These are phyloP conservation scores for Penicillium fuscoglaucum DNA, from an alignment of 2,329 filamentous ascomycete genomes.

Conservation along the genomic window DNA sequence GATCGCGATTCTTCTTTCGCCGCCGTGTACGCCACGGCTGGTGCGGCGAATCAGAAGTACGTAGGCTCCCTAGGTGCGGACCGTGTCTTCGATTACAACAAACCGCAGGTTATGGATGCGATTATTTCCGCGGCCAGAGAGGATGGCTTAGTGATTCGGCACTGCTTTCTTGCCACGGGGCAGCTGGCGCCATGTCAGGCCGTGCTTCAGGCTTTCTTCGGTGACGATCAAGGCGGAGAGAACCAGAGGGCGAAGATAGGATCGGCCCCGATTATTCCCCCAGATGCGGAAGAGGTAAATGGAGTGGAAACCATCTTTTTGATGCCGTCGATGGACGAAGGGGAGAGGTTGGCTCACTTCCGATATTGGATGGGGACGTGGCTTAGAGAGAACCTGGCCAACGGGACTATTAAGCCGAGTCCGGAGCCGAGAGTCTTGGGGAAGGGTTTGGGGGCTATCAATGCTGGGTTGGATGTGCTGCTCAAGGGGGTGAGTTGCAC, in stretches of 20 bases:
- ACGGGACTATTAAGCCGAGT: slow-evolving; percentile 40
- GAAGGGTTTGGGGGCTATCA: slow-evolving; percentile 40
- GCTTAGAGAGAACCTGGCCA: slow-evolving; percentile 43
- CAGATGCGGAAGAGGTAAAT: slow-evolving; percentile 28
- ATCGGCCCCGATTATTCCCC: slow-evolving; percentile 41
- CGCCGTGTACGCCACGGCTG: slow-evolving; percentile 47
- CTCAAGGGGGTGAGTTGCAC: slow-evolving; percentile 45
- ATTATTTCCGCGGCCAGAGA: slow-evolving; percentile 41
- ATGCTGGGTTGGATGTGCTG: slow-evolving; percentile 41
- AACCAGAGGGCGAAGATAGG: slow-evolving; percentile 34
- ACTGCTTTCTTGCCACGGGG: slow-evolving; percentile 47
- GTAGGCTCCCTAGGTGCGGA: slow-evolving; percentile 34
- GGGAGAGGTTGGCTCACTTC: slow-evolving; percentile 41
- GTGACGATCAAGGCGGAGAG: background rate
- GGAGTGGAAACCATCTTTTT: slow-evolving; percentile 45
- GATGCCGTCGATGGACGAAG: slow-evolving; percentile 37
- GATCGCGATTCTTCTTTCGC: slow-evolving; percentile 35
- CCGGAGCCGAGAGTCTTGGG: slow-evolving; percentile 42
- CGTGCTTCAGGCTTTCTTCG: slow-evolving; percentile 39
- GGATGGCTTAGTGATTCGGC: slow-evolving; percentile 41
- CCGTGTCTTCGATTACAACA: slow-evolving; percentile 47
- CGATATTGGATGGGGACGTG: slow-evolving; percentile 43
- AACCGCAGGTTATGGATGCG: slow-evolving; percentile 22
- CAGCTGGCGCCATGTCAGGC: slow-evolving; percentile 38
- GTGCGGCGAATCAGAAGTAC: slow-evolving; percentile 37